Percentiles rank a stretch among this genome's conserved stretches.
Evolutionary conservation across 345 rosid species (phyloP).

Genomic region (Capsella bursapastoris): DNA sequence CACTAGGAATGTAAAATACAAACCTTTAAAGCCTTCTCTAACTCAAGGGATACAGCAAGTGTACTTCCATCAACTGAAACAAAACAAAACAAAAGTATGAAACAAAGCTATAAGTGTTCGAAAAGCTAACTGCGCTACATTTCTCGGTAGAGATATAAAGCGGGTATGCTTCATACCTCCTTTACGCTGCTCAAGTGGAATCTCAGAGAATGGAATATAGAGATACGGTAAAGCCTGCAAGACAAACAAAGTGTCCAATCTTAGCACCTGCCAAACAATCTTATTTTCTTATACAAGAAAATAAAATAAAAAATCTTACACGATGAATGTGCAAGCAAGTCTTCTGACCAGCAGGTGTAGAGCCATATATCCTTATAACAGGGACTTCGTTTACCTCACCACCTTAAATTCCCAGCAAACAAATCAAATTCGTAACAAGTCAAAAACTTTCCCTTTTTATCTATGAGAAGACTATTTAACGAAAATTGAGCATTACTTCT

Average conservation of each 20-base stretch:
- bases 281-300: not conserved
- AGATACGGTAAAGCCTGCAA: slow-evolving; percentile 88
- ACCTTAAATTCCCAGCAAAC: slow-evolving; percentile 51
- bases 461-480: slow-evolving; percentile 2
- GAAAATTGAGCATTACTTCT: not conserved
- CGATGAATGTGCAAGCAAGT: slow-evolving; percentile 91
- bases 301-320: slow-evolving; percentile 46
- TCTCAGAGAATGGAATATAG: slow-evolving; percentile 75
- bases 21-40: slow-evolving; percentile 91
- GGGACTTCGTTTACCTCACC: slow-evolving; percentile 88
- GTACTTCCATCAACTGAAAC: slow-evolving; percentile 58
- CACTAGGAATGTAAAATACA: slow-evolving; percentile 24
- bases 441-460: not conserved
- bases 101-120: slow-evolving; percentile 2
- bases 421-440: not conserved
- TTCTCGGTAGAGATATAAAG: not conserved
- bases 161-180: slow-evolving; percentile 54
- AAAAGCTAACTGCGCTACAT: slow-evolving; percentile 7
- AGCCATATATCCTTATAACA: slow-evolving; percentile 81
- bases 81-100: slow-evolving; percentile 37
- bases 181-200: slow-evolving; percentile 46
- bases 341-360: slow-evolving; percentile 94
- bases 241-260: slow-evolving; percentile 23
- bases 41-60: slow-evolving; percentile 58
- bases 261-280: slow-evolving; percentile 1